Conservation (phyloP, 176 grass and related monocot species). For the Oryza longistaminata region DNA sequence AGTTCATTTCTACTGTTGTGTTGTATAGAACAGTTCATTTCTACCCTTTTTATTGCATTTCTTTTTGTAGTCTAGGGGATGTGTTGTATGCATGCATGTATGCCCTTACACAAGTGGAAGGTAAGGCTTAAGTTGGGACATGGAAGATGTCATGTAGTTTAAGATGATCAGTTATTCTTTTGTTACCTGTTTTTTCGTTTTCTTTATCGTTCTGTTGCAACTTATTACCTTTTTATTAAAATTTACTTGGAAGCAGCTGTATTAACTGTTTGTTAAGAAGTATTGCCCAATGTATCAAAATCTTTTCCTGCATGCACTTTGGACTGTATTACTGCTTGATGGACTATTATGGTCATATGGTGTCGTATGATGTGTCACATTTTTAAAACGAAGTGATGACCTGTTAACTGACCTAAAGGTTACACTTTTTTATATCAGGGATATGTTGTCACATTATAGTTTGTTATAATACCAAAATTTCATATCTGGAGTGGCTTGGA, state of each 20-base stretch:
- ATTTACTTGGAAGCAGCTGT: background rate
- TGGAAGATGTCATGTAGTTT: background rate
- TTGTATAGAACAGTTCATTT: no score
- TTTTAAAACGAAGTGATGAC: background rate
- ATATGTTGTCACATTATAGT: background rate
- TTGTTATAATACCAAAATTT: background rate
- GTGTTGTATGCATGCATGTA: background rate
- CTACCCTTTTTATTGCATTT: background rate
- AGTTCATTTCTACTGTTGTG: background rate
- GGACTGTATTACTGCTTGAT: background rate
- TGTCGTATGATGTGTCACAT: background rate
- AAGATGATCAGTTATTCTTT: background rate
- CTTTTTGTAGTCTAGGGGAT: background rate
- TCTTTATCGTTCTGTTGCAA: background rate
- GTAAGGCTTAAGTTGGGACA: background rate
- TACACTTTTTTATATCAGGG: background rate
- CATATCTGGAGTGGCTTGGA: background rate
- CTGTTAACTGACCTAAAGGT: background rate
- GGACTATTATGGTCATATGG: background rate
- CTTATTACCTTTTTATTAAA: background rate
- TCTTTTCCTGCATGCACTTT: background rate
- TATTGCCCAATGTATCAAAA: background rate
- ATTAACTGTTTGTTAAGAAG: background rate
- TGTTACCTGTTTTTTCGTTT: background rate
- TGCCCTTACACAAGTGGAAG: background rate